These are phyloP conservation scores for Intubia oerlemansii DNA, from an alignment of 2,329 filamentous ascomycete species.

Conservation along the genomic window DNA sequence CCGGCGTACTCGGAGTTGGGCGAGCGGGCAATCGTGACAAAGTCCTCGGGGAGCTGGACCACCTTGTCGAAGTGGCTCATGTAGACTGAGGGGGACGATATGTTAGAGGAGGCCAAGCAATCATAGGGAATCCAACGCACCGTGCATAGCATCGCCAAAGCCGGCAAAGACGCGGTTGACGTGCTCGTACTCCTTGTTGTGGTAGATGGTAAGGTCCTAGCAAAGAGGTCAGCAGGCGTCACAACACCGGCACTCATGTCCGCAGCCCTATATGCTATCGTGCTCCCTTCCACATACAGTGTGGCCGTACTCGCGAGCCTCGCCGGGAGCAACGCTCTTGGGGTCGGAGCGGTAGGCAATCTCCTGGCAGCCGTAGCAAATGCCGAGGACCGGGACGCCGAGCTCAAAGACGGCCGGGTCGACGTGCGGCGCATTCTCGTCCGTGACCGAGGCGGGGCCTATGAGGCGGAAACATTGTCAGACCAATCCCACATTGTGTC, in stretches of 20 bases:
- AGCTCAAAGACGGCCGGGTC: constrained; percentile 62
- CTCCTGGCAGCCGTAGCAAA: constrained; percentile 5
- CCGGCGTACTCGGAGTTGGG: constrained; percentile 57
- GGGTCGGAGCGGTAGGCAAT: constrained; percentile 7
- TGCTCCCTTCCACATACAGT: too few species aligned
- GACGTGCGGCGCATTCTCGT: constrained; percentile 25
- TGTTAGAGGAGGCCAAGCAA: too few species aligned
- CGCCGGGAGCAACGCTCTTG: constrained; percentile 44
- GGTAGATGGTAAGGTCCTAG: constrained; percentile 12
- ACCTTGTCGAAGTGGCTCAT: constrained; percentile 52
- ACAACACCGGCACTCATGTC: too few species aligned
- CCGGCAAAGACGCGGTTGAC: constrained; percentile 64
- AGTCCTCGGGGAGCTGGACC: constrained; percentile 41
- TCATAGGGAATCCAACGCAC: too few species aligned
- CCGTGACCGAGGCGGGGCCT: constrained; percentile 15
- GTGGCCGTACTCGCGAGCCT: constrained; percentile 47
- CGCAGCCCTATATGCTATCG: too few species aligned
- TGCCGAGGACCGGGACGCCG: constrained; percentile 12
- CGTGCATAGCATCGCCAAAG: constrained; percentile 43
- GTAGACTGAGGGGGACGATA: constrained; percentile 33
- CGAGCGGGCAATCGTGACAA: constrained; percentile 51
- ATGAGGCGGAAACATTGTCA: background rate
- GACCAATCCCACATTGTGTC: background rate
- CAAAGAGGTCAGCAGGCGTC: too few species aligned
- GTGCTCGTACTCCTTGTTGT: constrained; percentile 35